These are phyloP conservation scores for Puccinia novopanici DNA, from an alignment of 1,284 basidiomycete species.

Conservation along the genomic window DNA sequence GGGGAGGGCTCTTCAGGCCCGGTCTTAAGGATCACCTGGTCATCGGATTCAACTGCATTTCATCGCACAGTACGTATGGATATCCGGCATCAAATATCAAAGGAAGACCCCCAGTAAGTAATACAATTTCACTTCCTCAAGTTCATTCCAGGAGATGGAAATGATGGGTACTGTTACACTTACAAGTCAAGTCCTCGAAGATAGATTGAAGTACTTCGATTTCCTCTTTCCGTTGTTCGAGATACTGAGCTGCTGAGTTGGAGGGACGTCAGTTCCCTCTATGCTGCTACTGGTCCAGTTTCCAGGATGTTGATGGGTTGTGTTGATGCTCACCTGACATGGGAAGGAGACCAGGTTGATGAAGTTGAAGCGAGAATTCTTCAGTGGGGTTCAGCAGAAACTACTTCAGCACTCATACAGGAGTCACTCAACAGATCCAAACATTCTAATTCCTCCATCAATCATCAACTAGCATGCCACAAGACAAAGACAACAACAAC, in stretches of 20 bases:
- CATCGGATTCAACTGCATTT: conserved; percentile 28
- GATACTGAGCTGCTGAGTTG: neutral
- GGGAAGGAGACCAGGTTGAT: neutral
- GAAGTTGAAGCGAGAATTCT: neutral
- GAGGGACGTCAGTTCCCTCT: neutral
- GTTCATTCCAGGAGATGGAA: neutral
- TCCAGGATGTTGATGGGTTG: neutral
- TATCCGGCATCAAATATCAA: neutral
- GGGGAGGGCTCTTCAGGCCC: conserved; percentile 27
- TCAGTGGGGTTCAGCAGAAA: too few species aligned
- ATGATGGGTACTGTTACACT: neutral
- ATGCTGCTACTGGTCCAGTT: neutral
- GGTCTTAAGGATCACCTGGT: conserved; percentile 25
- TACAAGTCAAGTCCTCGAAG: conserved; percentile 34
- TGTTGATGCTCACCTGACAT: conserved; percentile 23
- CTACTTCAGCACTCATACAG: too few species aligned
- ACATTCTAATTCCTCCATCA: too few species aligned
- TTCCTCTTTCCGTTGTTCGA: conserved; percentile 39
- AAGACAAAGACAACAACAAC: too few species aligned
- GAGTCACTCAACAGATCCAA: too few species aligned
- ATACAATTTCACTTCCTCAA: neutral
- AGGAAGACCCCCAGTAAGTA: too few species aligned
- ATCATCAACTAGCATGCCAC: too few species aligned
- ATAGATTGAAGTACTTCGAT: conserved; percentile 43
- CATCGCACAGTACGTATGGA: neutral